Conservation (phyloP, 306 rosid genomes). For the Sophora flavescens region DNA sequence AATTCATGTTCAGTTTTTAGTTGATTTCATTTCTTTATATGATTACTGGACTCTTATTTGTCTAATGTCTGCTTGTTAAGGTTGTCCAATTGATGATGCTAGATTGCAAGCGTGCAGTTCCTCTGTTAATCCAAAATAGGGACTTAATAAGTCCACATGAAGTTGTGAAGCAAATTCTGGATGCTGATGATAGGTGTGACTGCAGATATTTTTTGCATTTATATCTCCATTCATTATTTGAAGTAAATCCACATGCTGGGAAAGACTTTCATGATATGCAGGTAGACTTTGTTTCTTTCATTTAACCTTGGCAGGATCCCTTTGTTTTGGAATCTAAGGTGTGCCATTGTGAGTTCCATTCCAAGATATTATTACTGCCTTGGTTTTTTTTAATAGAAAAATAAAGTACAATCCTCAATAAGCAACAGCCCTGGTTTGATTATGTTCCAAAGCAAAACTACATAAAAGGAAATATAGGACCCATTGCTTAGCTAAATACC, state of each 20-base stretch:
- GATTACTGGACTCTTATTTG: slow-evolving; percentile 33
- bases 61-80: slow-evolving; percentile 55
- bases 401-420: background rate
- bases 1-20: slow-evolving; percentile 17
- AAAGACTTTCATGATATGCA: slow-evolving; percentile 95
- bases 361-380: background rate
- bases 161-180: slow-evolving; percentile 80
- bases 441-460: slow-evolving; percentile 19
- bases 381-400: slow-evolving; percentile 23
- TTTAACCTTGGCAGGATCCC: slow-evolving; percentile 32
- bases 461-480: slow-evolving; percentile 9
- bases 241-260: slow-evolving; percentile 89
- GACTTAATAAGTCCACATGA: slow-evolving; percentile 77
- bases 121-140: slow-evolving; percentile 75
- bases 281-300: slow-evolving; percentile 60
- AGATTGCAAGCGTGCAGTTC: slow-evolving; percentile 92
- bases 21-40: slow-evolving; percentile 28
- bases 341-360: slow-evolving; percentile 17
- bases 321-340: slow-evolving; percentile 31
- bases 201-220: slow-evolving; percentile 76
- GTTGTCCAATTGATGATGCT: slow-evolving; percentile 92
- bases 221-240: slow-evolving; percentile 94
- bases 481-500: slow-evolving; percentile 9
- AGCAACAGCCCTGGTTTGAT: slow-evolving; percentile 13
- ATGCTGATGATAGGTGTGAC: slow-evolving; percentile 64